These are phyloP conservation scores for Salix udensis DNA, from an alignment of 345 rosid species.

Conservation along the genomic window DNA sequence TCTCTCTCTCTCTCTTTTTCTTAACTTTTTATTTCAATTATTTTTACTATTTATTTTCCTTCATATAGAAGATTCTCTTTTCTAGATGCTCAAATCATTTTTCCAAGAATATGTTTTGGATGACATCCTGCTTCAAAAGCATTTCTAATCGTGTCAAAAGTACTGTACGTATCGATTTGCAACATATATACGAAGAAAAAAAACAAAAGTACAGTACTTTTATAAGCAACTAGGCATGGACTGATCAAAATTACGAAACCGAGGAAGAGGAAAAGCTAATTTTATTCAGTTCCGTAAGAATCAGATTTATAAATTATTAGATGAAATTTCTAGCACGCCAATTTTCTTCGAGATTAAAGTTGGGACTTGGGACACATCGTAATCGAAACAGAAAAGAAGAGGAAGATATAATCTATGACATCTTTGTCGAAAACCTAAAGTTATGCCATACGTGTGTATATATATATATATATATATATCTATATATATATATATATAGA, in stretches of 20 bases:
- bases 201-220: not conserved
- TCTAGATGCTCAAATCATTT: not conserved
- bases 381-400: no score
- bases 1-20: not conserved
- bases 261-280: not conserved
- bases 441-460: no score
- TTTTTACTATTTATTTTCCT: not conserved
- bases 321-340: no score
- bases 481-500: no score
- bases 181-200: no score
- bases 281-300: not conserved
- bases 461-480: no score
- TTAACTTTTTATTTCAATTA: constrained; percentile 4
- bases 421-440: no score
- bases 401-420: no score
- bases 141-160: not conserved
- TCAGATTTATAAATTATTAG: not conserved
- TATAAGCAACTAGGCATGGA: not conserved
- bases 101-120: not conserved
- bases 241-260: not conserved
- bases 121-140: not conserved
- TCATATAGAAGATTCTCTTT: not conserved
- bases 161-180: not conserved
- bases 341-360: no score
- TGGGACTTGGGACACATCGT: no score